These are phyloP conservation scores for Tolypocladium nubicola DNA, from an alignment of 2,329 filamentous ascomycete species.

Conservation along the genomic window DNA sequence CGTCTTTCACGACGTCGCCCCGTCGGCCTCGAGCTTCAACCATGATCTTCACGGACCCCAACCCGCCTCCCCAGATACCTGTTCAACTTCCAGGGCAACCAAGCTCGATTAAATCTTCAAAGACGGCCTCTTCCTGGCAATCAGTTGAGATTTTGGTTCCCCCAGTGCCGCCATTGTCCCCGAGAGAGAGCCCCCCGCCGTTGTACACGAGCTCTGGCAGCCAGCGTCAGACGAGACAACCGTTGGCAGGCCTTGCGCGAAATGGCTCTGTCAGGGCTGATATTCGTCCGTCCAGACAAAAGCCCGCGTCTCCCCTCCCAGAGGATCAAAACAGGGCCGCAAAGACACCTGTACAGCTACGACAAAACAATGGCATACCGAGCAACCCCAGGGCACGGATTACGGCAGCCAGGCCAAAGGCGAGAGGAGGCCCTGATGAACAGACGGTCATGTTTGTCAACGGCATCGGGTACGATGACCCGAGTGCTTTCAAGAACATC, in stretches of 20 bases:
- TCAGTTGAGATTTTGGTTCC: slow-evolving; percentile 6
- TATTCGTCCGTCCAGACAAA: slow-evolving; percentile 20
- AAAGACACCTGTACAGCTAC: slow-evolving; percentile 28
- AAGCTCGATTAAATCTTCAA: neutral
- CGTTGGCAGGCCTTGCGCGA: slow-evolving; percentile 16
- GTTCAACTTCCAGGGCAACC: neutral
- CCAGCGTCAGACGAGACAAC: slow-evolving; percentile 3
- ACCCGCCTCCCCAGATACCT: neutral
- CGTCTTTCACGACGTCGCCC: neutral
- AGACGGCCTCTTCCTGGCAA: neutral
- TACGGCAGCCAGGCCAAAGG: slow-evolving; percentile 18
- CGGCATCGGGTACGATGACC: slow-evolving; percentile 44
- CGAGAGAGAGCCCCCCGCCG: neutral
- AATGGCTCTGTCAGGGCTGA: slow-evolving; percentile 17
- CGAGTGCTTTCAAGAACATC: slow-evolving; percentile 35
- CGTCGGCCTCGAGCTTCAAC: neutral
- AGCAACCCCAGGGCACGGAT: slow-evolving; percentile 32
- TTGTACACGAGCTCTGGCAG: neutral
- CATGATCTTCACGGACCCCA: neutral
- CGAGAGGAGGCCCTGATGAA: slow-evolving; percentile 15
- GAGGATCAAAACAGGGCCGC: slow-evolving; percentile 13
- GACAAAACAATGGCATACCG: slow-evolving; percentile 36
- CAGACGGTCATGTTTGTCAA: slow-evolving; percentile 47
- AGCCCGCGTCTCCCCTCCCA: slow-evolving; percentile 9
- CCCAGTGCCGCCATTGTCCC: slow-evolving; percentile 2